These are phyloP conservation scores for Amphichorda felina DNA, from an alignment of 2,329 filamentous ascomycete species.

Conservation along the genomic window DNA sequence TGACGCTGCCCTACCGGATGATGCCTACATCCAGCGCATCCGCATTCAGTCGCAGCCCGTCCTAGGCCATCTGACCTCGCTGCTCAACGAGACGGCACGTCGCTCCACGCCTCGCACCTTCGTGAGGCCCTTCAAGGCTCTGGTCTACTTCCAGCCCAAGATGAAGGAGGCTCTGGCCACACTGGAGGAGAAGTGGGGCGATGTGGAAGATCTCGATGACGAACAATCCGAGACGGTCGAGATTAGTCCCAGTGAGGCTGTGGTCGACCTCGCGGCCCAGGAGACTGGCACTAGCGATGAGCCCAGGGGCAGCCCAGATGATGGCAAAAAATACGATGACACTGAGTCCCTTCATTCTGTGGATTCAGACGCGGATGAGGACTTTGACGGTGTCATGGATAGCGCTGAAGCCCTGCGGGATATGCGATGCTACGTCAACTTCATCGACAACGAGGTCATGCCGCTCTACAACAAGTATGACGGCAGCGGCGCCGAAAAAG, in stretches of 20 bases:
- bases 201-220: conserved; percentile 18
- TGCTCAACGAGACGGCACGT: conserved; percentile 22
- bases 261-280: conserved; percentile 8
- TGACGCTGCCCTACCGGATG: neutral
- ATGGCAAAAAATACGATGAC: conserved; percentile 17
- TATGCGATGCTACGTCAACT: conserved; percentile 30
- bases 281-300: conserved; percentile 4
- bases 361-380: conserved; percentile 22
- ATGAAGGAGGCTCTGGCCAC: conserved; percentile 24
- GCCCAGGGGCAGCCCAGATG: neutral
- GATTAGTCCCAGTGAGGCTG: conserved; percentile 7
- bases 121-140: conserved; percentile 25
- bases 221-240: conserved; percentile 12
- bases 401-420: conserved; percentile 24
- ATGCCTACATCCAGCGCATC: conserved; percentile 17
- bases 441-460: conserved; percentile 28
- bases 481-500: conserved; percentile 13
- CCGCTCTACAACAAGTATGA: conserved; percentile 18
- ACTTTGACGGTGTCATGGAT: conserved; percentile 23
- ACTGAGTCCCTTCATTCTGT: conserved; percentile 19
- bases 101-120: conserved; percentile 25
- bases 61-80: conserved; percentile 22
- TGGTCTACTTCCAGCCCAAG: conserved; percentile 27
- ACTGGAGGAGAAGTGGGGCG: conserved; percentile 28
- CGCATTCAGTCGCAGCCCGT: conserved; percentile 28